A percentile compares a stretch with the other conserved stretches of the same genome.
Conservation (phyloP, 257 asterid species). For the Handroanthus guayacan region DNA sequence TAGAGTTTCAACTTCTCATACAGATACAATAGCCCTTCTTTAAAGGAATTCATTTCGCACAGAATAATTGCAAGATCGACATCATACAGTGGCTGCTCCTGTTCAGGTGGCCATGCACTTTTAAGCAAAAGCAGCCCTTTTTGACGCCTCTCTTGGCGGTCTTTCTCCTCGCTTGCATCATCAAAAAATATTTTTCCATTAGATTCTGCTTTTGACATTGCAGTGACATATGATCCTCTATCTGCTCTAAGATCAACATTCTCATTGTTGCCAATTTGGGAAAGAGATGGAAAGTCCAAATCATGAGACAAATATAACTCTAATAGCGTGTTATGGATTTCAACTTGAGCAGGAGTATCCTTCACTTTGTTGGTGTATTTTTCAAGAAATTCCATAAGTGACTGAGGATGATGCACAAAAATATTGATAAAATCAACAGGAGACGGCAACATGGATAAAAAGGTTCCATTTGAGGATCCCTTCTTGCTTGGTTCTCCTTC, state of each 20-base stretch:
- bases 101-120: conserved; percentile 93
- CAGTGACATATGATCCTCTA: conserved; percentile 40
- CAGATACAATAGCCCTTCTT: conserved; percentile 79
- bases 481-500: conserved; percentile 70
- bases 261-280: conserved; percentile 52
- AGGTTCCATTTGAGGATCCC: conserved; percentile 56
- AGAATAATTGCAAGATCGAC: conserved; percentile 90
- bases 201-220: conserved; percentile 47
- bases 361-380: conserved; percentile 77
- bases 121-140: conserved; percentile 81
- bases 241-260: conserved; percentile 48
- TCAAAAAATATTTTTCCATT: conserved; percentile 46
- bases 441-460: conserved; percentile 92
- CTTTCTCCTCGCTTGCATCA: conserved; percentile 58
- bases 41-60: conserved; percentile 84
- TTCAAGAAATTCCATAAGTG: conserved; percentile 95
- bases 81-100: conserved; percentile 88
- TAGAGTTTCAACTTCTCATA: conserved; percentile 94
- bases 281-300: conserved; percentile 79
- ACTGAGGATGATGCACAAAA: conserved; percentile 78
- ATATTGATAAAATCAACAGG: conserved; percentile 96
- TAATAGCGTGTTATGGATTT: conserved; percentile 85
- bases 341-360: conserved; percentile 98
- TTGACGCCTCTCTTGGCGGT: conserved; percentile 64
- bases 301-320: conserved; percentile 86